Base-by-base conservation (phyloP, 2,329 filamentous ascomycete genomes). In the Shiraia sp. region DNA sequence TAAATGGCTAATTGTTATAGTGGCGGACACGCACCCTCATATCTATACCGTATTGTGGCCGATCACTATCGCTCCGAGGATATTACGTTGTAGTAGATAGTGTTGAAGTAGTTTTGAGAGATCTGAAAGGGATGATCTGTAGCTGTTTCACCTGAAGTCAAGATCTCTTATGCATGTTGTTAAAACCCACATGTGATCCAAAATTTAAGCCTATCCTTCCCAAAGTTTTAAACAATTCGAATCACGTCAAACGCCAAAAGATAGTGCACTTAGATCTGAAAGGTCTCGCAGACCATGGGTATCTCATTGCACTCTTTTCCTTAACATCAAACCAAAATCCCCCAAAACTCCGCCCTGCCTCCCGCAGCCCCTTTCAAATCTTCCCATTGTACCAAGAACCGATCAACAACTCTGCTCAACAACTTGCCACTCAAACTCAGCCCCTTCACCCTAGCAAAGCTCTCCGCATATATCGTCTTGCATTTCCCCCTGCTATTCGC, bases 351-450 rank as follows among this genome's bases (percentile, higher is more conserved):
- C 6, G 65, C 72, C 44, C 68, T 53, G 3, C 71, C 70, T 2
- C 68, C 69, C 2, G 57, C 61, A 16, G 31, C 50, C 19, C 60
- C 64, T 1, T 80, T 81, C 29, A 93, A 73, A 40, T 75, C 71
- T 44, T 81, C 77, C 78, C 92, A 93, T 74, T 96, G 91, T 41
- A 95, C 90, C 37, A 95, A 68, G 59, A 95, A 88, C 34, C 85
- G 73, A 69, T 95, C 88, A 33, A 87, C 87, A 28, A 95, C 70
- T 32, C 75, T 72, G 2, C 86, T 71, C 42, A 99, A 74, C 26
- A 97, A 72, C 63, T 82, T 85, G 0, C 92, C 93, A 26, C 89
- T 95, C 45, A 96, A 68, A 72, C 92, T 97, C 51, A 97, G 71
- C 10, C 81, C 85, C 52, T 79, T 85, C 12, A 95, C 88, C 12